phyloP scores from a whole-genome alignment of 2,329 filamentous ascomycete genomes.

The Cladosporium cucumerinum region DNA sequence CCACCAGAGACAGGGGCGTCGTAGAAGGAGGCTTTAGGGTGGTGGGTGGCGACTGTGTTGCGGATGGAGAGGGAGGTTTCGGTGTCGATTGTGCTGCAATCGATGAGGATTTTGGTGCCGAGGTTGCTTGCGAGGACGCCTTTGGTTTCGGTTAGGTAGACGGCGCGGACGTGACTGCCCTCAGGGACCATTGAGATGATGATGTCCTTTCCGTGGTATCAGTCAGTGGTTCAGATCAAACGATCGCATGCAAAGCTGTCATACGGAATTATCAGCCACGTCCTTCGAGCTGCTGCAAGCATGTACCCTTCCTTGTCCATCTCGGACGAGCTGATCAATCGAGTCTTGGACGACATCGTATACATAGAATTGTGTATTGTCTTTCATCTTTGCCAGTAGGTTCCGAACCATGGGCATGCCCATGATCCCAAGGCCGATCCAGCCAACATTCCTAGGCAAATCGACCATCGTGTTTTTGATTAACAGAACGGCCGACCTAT shows the following conservation, averaged over 20 bases:
- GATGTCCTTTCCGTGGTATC: constrained; percentile 38
- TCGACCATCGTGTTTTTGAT: constrained; percentile 21
- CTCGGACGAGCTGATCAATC: constrained; percentile 42
- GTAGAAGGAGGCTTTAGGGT: constrained; percentile 47
- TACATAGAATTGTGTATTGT: constrained; percentile 44
- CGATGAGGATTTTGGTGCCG: constrained; percentile 48
- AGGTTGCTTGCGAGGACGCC: constrained; percentile 45
- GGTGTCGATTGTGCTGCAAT: constrained; percentile 57
- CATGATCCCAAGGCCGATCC: constrained; percentile 57
- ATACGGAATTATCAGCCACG: constrained; percentile 50
- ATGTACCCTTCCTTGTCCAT: constrained; percentile 40
- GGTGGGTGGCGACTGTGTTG: constrained; percentile 37
- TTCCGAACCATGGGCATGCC: constrained; percentile 53
- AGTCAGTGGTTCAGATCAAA: not conserved
- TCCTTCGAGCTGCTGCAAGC: constrained; percentile 45
- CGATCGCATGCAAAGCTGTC: constrained; percentile 17
- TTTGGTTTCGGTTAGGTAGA: constrained; percentile 47
- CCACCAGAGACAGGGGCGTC: constrained; percentile 55
- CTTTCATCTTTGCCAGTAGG: constrained; percentile 46
- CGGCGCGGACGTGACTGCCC: constrained; percentile 49
- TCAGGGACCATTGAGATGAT: constrained; percentile 55
- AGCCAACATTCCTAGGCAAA: constrained; percentile 39
- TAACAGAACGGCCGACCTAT: too few relatives aligned
- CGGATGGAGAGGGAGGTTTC: constrained; percentile 49
- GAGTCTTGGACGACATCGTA: constrained; percentile 47